Base-by-base conservation (phyloP, 768 basidiomycete species). In the Pleurotus tuber-regium region DNA sequence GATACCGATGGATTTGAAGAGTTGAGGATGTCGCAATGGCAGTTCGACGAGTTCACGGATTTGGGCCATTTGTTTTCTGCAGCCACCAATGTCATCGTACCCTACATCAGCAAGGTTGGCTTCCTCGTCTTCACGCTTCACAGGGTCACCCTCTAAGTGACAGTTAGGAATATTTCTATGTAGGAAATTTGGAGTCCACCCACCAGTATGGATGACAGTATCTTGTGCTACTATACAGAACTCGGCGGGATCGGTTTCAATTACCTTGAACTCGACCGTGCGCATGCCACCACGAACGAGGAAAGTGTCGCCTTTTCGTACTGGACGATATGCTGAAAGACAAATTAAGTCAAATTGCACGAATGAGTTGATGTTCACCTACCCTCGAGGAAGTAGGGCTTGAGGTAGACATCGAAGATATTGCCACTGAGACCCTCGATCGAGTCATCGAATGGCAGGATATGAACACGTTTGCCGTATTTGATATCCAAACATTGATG, bases 1-100 rank as follows among this genome's bases (percentile, higher is more conserved):
- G 82, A 99, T 99, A 83, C 97, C 97, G 66, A 99, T 99, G 21
- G 95, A 95, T 68, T 99, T 99, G 87, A 98, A 99, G 11, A 99
- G 83, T 72, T 98, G 95, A 36, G 97, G 97, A 72, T 99, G 97
- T 53, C 97, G 93, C 36, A 98, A 81, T 26, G 97, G 97, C 2
- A 99, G 79, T 70, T 99, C 97, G 58, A 98, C 97, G 31, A 99
- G 86, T 77, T 98, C 97, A 70, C 97, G 94, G 55, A 99, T 98
- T 69, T 98, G 96, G 2, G 96, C 96, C 89, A 98, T 92, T 70
- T 99, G 97, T 68, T 99, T 99, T 63, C 97, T 85, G 77, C 96
- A 98, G 35, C 97, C 97, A 74, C 97, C 97, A 60, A 99, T 95
- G 63, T 99, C 97, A 63, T 99, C 97, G 66, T 99, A 99, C 18